phyloP scores from a whole-genome alignment of 106 monocot species.

The Dioscorea dumetorum region DNA sequence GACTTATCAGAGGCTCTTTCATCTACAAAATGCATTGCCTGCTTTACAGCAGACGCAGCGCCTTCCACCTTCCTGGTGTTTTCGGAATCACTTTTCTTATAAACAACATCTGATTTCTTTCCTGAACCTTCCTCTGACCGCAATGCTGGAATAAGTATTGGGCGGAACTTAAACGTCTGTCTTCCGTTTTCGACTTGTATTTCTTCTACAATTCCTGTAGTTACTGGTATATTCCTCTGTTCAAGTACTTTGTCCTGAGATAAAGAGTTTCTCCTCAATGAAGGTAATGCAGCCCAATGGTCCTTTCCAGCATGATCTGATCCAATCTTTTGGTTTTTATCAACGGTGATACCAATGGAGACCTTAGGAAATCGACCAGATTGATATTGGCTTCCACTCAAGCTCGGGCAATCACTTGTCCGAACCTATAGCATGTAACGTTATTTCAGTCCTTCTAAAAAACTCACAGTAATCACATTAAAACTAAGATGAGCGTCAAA shows the following conservation, averaged over 20 bases:
- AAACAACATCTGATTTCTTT: constrained; percentile 12
- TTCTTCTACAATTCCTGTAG: constrained; percentile 6
- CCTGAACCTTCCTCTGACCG: constrained; percentile 15
- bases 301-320: constrained; percentile 23
- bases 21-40: constrained; percentile 11
- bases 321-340: constrained; percentile 22
- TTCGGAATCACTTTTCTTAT: constrained; percentile 18
- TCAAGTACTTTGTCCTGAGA: constrained; percentile 16
- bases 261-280: constrained; percentile 3
- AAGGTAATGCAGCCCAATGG: constrained; percentile 15
- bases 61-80: constrained; percentile 16
- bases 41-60: constrained; percentile 19
- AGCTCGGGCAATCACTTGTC: constrained; percentile 36
- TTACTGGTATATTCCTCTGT: constrained; percentile 3
- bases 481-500: too few species aligned
- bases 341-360: constrained; percentile 68
- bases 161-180: constrained; percentile 11
- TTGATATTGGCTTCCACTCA: constrained; percentile 35
- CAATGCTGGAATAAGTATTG: constrained; percentile 17
- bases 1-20: constrained; percentile 11
- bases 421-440: constrained; percentile 17
- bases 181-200: constrained; percentile 7
- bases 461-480: too few species aligned
- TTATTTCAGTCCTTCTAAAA: too few species aligned
- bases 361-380: constrained; percentile 64